Evolutionary conservation across 768 basidiomycete genomes (phyloP).

Genomic region (Roridomyces roridus): DNA sequence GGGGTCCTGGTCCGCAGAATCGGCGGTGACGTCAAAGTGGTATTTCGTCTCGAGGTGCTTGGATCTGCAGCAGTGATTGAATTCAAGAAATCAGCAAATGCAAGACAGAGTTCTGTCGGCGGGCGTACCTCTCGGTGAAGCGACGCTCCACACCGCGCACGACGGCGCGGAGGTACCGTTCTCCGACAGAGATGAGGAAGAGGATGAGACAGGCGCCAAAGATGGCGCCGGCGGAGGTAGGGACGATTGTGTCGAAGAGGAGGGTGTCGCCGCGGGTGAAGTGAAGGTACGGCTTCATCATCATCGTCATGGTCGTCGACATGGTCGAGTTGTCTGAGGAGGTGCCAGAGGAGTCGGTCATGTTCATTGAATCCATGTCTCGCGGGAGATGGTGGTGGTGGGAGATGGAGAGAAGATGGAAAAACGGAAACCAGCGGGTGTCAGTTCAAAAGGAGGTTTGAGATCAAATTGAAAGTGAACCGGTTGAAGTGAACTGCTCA

Average conservation of each 20-base stretch:
- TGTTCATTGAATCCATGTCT: slow-evolving; percentile 23
- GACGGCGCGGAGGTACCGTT: slow-evolving; percentile 59
- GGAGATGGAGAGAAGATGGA: not conserved
- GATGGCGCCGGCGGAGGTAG: slow-evolving; percentile 71
- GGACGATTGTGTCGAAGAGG: slow-evolving; percentile 71
- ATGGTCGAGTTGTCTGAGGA: slow-evolving; percentile 32
- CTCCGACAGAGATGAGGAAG: slow-evolving; percentile 69
- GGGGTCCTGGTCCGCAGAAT: not conserved
- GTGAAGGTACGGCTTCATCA: slow-evolving; percentile 76
- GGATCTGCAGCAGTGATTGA: not conserved
- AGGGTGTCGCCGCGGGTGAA: slow-evolving; percentile 69
- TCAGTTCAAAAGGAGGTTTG: too few relatives aligned
- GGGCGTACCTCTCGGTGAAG: slow-evolving; percentile 7
- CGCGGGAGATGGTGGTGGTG: not conserved
- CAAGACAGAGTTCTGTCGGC: too few relatives aligned
- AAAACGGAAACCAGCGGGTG: too few relatives aligned
- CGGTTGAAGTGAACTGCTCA: too few relatives aligned
- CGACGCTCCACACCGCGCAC: slow-evolving; percentile 6
- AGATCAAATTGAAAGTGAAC: too few relatives aligned
- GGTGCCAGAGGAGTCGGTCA: slow-evolving; percentile 16
- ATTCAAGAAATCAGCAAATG: not conserved
- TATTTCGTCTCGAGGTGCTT: slow-evolving; percentile 3
- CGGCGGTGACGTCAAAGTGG: not conserved
- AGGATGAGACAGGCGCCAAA: slow-evolving; percentile 79
- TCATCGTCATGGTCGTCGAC: slow-evolving; percentile 64